Evolutionary conservation across 2,329 filamentous ascomycete genomes (phyloP).

Genomic region (Lasiodiplodia hormozganensis): DNA sequence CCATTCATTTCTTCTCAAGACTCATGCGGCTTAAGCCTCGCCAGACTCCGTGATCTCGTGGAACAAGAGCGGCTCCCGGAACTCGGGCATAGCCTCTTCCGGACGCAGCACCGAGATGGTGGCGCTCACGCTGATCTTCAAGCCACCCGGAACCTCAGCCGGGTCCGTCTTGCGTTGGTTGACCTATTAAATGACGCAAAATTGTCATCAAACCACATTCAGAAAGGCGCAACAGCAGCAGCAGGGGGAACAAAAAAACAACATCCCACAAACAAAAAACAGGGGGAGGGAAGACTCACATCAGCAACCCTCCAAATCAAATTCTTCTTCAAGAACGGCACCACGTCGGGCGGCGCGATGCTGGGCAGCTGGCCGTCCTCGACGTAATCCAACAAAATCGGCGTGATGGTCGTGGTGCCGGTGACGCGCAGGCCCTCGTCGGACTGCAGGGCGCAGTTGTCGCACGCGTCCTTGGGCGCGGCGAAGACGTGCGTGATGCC

Average conservation of each 20-base stretch:
- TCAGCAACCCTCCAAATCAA: neutral
- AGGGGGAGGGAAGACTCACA: neutral
- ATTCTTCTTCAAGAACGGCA: neutral
- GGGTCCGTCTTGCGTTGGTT: neutral
- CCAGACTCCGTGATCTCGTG: neutral
- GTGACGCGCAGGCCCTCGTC: neutral
- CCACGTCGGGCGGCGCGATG: neutral
- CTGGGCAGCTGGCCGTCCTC: neutral
- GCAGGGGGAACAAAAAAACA: neutral
- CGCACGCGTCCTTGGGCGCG: neutral
- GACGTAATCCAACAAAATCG: neutral
- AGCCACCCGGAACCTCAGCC: neutral
- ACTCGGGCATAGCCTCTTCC: neutral
- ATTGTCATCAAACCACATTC: neutral
- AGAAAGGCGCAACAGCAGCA: neutral
- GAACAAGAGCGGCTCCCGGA: neutral
- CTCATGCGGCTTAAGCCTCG: neutral
- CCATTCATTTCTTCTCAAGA: too few species aligned
- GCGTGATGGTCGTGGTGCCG: neutral
- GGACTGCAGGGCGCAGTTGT: neutral
- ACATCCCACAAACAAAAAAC: neutral
- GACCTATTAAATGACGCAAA: neutral
- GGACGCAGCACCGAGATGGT: neutral
- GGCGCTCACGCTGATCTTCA: neutral
- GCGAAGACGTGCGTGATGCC: neutral